Evolutionary conservation across 108 stramenopile species (phyloP).

Genomic region (Skeletonema marinoi): DNA sequence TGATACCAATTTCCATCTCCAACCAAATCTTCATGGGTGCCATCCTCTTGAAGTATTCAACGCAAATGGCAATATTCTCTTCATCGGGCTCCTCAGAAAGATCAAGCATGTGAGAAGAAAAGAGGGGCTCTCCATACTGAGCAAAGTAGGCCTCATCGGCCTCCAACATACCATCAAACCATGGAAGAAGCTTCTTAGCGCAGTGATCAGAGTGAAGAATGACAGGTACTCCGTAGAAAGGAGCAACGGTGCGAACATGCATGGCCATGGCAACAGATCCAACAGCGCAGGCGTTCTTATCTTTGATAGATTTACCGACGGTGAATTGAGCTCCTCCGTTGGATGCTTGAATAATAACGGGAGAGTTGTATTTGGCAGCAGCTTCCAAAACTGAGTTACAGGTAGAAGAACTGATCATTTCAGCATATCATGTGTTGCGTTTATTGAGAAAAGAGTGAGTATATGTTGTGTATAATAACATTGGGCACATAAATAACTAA

Average conservation of each 20-base stretch:
- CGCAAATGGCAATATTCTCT: conserved; percentile 93
- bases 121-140: conserved; percentile 92
- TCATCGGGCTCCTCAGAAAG: conserved; percentile 92
- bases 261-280: conserved; percentile 94
- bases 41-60: conserved; percentile 93
- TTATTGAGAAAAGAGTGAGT: conserved; percentile 3
- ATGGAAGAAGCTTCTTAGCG: conserved; percentile 92
- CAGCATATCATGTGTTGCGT: not conserved
- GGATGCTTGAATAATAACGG: conserved; percentile 93
- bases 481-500: not conserved
- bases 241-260: conserved; percentile 94
- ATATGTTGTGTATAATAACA: not conserved
- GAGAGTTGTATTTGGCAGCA: conserved; percentile 83
- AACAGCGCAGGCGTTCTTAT: conserved; percentile 78
- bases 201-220: conserved; percentile 98
- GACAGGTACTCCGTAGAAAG: conserved; percentile 96
- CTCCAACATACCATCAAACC: conserved; percentile 96
- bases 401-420: conserved; percentile 81
- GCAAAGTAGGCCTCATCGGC: conserved; percentile 92
- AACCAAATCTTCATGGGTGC: conserved; percentile 94
- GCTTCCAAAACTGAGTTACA: conserved; percentile 92
- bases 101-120: conserved; percentile 94
- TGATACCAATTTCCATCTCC: conserved; percentile 99
- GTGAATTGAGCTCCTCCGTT: conserved; percentile 91
- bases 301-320: conserved; percentile 91